Evolutionary conservation across 1,284 basidiomycete genomes (phyloP), one percentile per base, ranked within the genome.

Genomic region (Anthracocystis walkeri): DNA sequence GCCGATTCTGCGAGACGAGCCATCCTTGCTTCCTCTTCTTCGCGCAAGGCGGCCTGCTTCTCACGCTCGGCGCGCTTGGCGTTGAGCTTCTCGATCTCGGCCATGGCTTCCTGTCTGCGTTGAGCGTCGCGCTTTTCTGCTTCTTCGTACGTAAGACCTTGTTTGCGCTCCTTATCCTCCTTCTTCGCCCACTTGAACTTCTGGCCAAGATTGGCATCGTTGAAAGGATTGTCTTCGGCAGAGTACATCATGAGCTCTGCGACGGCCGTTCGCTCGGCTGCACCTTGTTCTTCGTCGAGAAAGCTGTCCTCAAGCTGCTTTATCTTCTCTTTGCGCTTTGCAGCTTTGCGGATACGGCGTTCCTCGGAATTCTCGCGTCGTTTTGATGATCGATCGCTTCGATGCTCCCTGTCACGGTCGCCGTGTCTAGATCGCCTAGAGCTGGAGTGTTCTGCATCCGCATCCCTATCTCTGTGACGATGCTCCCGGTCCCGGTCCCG

Each of bases 161-260:
- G 87, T 86, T 96, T 97, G 82, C 90, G 90, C 85, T 99, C 97
- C 87, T 94, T 94, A 85, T 99, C 96, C 40, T 91, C 90, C 87
- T 99, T 99, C 89, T 99, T 99, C 86, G 94, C 93, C 97, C 97
- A 99, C 65, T 92, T 90, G 86, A 99, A 99, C 85, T 94, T 93
- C 82, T 97, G 93, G 23, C 91, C 92, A 29, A 98, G 58, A 85
- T 97, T 97, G 70, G 93, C 91, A 83, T 99, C 96, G 86, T 97
- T 93, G 88, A 99, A 99, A 0, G 96, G 96, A 83, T 99, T 99
- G 88, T 95, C 93, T 7, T 91, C 91, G 42, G 94, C 93, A 78
- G 93, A 95, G 88, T 98, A 98, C 75, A 84, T 74, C 41, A 81
- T 70, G 41, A 79, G 74, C 42, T 84, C 83, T 4, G 83, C 83